Evolutionary conservation across 306 rosid species (phyloP).

Genomic region (Alnus glutinosa): DNA sequence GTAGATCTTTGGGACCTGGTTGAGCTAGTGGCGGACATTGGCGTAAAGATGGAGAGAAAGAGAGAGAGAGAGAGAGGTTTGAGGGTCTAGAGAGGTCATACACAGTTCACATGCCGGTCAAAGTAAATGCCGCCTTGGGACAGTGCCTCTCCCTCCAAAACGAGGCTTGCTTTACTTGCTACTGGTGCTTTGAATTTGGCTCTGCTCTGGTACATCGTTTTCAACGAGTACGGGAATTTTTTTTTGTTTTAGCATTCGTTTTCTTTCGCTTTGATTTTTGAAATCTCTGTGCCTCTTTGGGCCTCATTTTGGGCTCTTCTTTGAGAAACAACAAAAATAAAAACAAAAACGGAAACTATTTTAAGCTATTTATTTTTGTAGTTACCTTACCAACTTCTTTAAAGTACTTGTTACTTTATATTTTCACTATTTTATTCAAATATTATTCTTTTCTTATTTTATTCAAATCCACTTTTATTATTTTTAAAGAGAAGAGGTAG

Average conservation of each 20-base stretch:
- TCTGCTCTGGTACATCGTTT: neutral
- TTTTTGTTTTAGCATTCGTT: neutral
- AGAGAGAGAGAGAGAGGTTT: neutral
- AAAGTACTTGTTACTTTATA: too few species aligned
- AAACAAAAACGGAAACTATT: too few species aligned
- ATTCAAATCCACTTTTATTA: too few species aligned
- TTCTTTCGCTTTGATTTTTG: too few species aligned
- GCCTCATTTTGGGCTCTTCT: too few species aligned
- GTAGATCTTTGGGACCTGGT: conserved; percentile 57
- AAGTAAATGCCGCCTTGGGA: conserved; percentile 38
- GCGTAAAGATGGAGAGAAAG: conserved; percentile 25
- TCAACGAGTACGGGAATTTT: conserved; percentile 21
- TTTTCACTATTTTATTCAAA: too few species aligned
- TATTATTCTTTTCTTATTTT: too few species aligned
- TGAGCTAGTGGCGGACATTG: conserved; percentile 50
- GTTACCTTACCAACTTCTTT: too few species aligned
- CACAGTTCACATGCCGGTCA: conserved; percentile 49
- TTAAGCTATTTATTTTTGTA: too few species aligned
- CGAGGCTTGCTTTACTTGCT: conserved; percentile 17
- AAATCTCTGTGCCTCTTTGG: too few species aligned
- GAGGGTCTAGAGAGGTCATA: conserved; percentile 9
- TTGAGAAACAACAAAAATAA: too few species aligned
- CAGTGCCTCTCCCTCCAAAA: conserved; percentile 59
- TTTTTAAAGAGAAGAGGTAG: too few species aligned
- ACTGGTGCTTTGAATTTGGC: conserved; percentile 22